These are phyloP conservation scores for Yamadazyma dushanensis DNA, from an alignment of 1,139 yeast genomes.

Conservation along the genomic window DNA sequence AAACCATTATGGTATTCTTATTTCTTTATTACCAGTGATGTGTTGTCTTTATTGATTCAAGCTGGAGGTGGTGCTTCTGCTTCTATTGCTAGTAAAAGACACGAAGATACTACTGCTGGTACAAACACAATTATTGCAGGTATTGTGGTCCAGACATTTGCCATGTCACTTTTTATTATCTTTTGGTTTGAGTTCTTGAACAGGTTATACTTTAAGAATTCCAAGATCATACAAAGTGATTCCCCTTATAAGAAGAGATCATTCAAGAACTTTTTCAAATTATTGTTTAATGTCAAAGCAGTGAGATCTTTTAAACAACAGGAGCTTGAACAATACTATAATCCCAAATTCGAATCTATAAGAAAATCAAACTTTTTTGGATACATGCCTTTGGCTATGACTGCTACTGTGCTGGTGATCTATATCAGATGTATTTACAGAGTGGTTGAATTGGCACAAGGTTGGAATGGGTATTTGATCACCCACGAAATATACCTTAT, in stretches of 20 bases:
- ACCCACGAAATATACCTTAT: conserved; percentile 71
- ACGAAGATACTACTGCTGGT: conserved; percentile 49
- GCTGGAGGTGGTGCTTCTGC: conserved; percentile 80
- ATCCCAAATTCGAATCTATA: conserved; percentile 40
- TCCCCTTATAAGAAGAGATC: conserved; percentile 27
- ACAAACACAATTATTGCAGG: conserved; percentile 83
- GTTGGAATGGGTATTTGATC: conserved; percentile 76
- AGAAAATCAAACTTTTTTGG: conserved; percentile 40
- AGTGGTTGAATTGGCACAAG: conserved; percentile 74
- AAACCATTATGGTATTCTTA: conserved; percentile 77
- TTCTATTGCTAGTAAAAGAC: conserved; percentile 48
- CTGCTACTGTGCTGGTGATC: conserved; percentile 56
- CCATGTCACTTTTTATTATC: conserved; percentile 63
- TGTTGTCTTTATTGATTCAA: conserved; percentile 69
- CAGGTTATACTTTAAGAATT: conserved; percentile 41
- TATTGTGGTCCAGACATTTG: conserved; percentile 70
- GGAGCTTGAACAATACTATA: conserved; percentile 34
- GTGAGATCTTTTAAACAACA: conserved; percentile 22
- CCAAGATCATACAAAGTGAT: conserved; percentile 17
- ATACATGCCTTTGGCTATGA: conserved; percentile 46
- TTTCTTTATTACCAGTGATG: conserved; percentile 66
- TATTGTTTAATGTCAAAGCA: conserved; percentile 29
- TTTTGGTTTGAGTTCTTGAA: conserved; percentile 57
- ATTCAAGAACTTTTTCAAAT: conserved; percentile 26
- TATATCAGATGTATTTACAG: conserved; percentile 79